Evolutionary conservation across 495 filamentous ascomycete genomes (phyloP).

Genomic region (Tuber aestivum): DNA sequence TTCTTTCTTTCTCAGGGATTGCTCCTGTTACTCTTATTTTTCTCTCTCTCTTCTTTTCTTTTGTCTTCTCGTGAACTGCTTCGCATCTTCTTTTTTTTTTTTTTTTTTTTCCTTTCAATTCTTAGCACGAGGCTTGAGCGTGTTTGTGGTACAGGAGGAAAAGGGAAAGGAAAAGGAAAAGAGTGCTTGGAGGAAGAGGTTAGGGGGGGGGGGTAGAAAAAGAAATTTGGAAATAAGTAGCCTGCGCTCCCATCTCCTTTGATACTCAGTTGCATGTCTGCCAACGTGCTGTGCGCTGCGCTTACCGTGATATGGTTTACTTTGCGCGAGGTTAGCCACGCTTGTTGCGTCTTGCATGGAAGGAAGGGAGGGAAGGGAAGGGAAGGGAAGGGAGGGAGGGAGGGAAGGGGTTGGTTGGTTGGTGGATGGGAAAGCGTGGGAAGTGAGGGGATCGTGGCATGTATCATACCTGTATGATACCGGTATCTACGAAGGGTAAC

Average conservation of each 20-base stretch:
- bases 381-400: too few species aligned
- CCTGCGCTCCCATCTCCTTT: constrained; percentile 8
- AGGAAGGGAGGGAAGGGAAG: background rate
- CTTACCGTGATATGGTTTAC: background rate
- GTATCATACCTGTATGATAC: too few species aligned
- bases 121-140: constrained; percentile 28
- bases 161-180: constrained; percentile 5
- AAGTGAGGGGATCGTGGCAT: constrained; percentile 3
- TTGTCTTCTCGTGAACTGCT: background rate
- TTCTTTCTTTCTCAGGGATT: too few species aligned
- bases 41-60: background rate
- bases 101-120: background rate
- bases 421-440: background rate
- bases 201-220: background rate
- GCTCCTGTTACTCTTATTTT: background rate
- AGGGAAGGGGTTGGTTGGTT: background rate
- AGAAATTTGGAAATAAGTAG: background rate
- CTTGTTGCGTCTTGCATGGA: constrained; percentile 22
- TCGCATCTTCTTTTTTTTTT: background rate
- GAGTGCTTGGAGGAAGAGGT: background rate
- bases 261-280: background rate
- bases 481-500: constrained; percentile 29
- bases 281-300: constrained; percentile 12
- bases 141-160: constrained; percentile 5
- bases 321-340: constrained; percentile 9